Base-by-base conservation (phyloP, 116 monocot genomes). In the Posidonia oceanica region DNA sequence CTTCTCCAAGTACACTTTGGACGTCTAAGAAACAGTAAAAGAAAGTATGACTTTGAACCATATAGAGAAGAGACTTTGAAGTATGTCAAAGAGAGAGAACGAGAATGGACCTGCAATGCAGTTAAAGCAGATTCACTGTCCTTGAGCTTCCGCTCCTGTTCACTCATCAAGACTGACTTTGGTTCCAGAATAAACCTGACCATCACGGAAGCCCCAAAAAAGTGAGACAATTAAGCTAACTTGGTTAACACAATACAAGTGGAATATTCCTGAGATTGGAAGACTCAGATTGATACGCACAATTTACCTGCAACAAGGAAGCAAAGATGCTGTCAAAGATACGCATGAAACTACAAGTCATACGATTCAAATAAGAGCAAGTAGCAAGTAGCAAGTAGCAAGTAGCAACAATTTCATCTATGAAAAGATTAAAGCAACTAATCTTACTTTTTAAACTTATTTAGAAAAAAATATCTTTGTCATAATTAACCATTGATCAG, bases 181-280 rank as follows among this genome's bases (percentile, higher is more conserved):
- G 89, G 87, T 74, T 98, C 98, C 79, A 93, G 83, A 63, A 90
- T 75, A 86, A 98, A 98, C 79, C 98, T 98, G 76, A 13, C 12
- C 1, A 61, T 36, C 55, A 74, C 15, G 29, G 39, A 69, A 57
- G 7, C 39, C 29, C 8, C 11, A 48, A 12, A 48, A 48, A 5
- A 10, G 11, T 48, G 22, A 68, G 13, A 53, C 17, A 39, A 65
- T 17, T 23, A 60, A 21, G 20, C 4, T 3, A 60, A 60, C 29
- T 7, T 37, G 14, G 29, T 29, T 1, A 48, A 48, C 16, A 41
- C 39, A 40, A 40, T 16, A 18, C 4, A 41, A 18, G 6, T 44
- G 17, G 15, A 12, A 65, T 18, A 8, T 65, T 54, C 52, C 54
- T 14, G 6, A 52, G 29, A 68, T 52, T 53, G 16, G 14, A 68